Conservation (phyloP, 495 filamentous ascomycete species). For the Podospora bellae-mahoneyi region DNA sequence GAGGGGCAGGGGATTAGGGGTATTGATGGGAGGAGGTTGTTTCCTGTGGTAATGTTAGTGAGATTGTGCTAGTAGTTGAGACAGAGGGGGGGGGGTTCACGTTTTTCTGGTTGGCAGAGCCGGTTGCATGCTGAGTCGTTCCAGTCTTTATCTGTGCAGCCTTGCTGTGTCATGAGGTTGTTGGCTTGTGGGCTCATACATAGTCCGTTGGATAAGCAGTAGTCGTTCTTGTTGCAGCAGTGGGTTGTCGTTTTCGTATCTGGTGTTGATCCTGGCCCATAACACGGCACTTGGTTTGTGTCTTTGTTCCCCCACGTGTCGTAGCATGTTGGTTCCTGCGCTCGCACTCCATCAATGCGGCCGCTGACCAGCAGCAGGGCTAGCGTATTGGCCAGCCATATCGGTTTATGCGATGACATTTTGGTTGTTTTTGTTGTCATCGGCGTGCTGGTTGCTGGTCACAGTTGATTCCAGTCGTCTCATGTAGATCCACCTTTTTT, state of each 20-base stretch:
- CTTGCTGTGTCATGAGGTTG: constrained; percentile 30
- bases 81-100: constrained; percentile 2
- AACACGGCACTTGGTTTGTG: constrained; percentile 18
- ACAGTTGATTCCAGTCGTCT: background rate
- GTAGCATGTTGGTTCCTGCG: constrained; percentile 18
- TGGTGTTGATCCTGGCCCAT: background rate
- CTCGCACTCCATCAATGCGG: background rate
- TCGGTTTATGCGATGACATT: background rate
- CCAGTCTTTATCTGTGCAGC: constrained; percentile 26
- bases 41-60: background rate
- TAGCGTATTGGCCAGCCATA: background rate
- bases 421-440: background rate
- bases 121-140: constrained; percentile 16
- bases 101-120: constrained; percentile 7
- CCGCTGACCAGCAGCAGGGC: constrained; percentile 3
- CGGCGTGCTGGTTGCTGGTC: background rate
- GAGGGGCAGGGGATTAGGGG: constrained; percentile 21
- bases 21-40: constrained; percentile 1
- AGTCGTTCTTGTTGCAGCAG: constrained; percentile 25
- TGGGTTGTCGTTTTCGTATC: constrained; percentile 4
- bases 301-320: constrained; percentile 23
- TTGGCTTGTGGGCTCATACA: constrained; percentile 20
- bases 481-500: background rate
- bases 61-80: background rate
- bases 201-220: constrained; percentile 27